phyloP scores from a whole-genome alignment of 1,284 basidiomycete genomes.

The Boletus hoseneyae region DNA sequence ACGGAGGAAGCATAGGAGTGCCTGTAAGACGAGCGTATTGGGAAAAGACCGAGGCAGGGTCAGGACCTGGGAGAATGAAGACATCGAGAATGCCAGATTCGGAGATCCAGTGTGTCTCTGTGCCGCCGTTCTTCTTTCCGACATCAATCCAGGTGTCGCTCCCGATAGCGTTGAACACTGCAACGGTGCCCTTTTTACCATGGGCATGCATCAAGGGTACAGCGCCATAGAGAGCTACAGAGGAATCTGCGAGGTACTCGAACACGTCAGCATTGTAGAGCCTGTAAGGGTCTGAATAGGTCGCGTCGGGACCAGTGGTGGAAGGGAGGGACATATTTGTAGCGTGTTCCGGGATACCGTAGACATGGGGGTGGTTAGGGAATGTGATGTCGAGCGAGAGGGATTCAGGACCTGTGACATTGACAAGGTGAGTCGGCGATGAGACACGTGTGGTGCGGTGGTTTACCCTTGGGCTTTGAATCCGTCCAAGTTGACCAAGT shows the following conservation, averaged over 20 bases:
- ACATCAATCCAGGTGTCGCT: conserved; percentile 98
- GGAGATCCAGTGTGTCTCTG: conserved; percentile 93
- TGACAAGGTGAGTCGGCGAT: conserved; percentile 1
- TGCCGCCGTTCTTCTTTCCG: conserved; percentile 44
- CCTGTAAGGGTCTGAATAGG: conserved; percentile 89
- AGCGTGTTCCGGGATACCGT: conserved; percentile 96
- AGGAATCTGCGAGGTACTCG: conserved; percentile 89
- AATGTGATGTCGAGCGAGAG: conserved; percentile 92
- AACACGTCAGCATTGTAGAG: conserved; percentile 98
- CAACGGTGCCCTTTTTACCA: conserved; percentile 79
- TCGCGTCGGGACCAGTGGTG: conserved; percentile 67
- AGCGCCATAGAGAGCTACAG: conserved; percentile 90
- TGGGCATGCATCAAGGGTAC: conserved; percentile 96
- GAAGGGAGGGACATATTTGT: conserved; percentile 86
- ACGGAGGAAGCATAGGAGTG: conserved; percentile 80
- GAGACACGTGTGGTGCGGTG: not conserved
- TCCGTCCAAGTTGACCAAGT: conserved; percentile 85
- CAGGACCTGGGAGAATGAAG: conserved; percentile 90
- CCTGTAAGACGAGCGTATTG: conserved; percentile 89
- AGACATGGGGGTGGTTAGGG: conserved; percentile 86
- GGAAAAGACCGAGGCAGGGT: conserved; percentile 75
- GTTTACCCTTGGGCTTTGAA: conserved; percentile 88
- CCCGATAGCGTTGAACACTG: conserved; percentile 85
- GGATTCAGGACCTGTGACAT: conserved; percentile 80
- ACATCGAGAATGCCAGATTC: conserved; percentile 96